These are phyloP conservation scores for Polychaeton citri DNA, from an alignment of 2,329 filamentous ascomycete species.

Conservation along the genomic window DNA sequence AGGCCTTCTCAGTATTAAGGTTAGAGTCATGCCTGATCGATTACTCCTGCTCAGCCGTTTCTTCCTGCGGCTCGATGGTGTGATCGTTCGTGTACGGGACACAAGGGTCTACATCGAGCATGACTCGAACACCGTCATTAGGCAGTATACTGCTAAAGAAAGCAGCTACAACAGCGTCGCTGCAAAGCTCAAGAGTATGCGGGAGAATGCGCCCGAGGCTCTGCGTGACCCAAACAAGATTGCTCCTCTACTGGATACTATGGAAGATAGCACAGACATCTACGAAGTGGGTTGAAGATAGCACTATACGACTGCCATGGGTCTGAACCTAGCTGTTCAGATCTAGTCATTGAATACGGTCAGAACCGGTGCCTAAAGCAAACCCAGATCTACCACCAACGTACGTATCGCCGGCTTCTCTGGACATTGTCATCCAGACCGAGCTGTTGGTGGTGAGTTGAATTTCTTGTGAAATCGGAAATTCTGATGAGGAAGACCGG, in stretches of 20 bases:
- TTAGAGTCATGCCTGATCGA: conserved; percentile 81
- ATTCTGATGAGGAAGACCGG: too few relatives aligned
- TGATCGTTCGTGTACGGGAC: conserved; percentile 75
- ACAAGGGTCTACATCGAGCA: conserved; percentile 91
- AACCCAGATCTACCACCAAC: too few relatives aligned
- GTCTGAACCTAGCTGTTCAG: too few relatives aligned
- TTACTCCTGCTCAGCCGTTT: conserved; percentile 75
- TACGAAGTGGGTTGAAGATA: conserved; percentile 15
- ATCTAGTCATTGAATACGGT: too few relatives aligned
- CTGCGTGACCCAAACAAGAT: conserved; percentile 71
- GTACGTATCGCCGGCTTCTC: too few relatives aligned
- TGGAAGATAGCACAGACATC: conserved; percentile 53
- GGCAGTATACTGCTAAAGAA: conserved; percentile 86
- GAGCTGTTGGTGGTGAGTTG: too few relatives aligned
- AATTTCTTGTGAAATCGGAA: too few relatives aligned
- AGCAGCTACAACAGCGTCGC: conserved; percentile 65
- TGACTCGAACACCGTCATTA: conserved; percentile 58
- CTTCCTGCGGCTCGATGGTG: conserved; percentile 87
- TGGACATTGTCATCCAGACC: too few relatives aligned
- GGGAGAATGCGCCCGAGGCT: conserved; percentile 62
- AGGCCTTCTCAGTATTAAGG: conserved; percentile 75
- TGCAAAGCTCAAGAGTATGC: conserved; percentile 38
- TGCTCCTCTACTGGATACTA: conserved; percentile 52
- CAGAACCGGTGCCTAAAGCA: too few relatives aligned
- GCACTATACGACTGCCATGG: too few relatives aligned